Base-by-base conservation (phyloP, 495 filamentous ascomycete genomes). In the Penicillium turbatum region DNA sequence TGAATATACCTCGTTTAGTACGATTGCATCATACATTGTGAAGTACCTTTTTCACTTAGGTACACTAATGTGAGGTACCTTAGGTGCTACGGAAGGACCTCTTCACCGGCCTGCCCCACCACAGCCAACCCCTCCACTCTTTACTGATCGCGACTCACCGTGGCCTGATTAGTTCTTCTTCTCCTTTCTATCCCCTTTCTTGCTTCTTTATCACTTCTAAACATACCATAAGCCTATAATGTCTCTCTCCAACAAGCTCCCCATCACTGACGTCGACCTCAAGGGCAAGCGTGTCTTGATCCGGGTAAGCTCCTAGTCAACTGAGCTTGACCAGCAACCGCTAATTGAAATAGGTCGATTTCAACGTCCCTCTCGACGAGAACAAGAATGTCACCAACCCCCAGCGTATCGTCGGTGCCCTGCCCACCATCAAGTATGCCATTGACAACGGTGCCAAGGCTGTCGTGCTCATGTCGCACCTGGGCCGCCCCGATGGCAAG, bases 371-470 rank as follows among this genome's bases (percentile, higher is more conserved):
- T 59, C 89, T 97, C 68, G 89, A 97, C 68, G 81, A 78, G 57
- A 77, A 91, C 55, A 87, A 87, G 79, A 90, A 92, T n/a, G 82
- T 97, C 70, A 97, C 93, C 69, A 97, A 97, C 82, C 88, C 86
- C 72, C 95, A 97, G 75, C 92, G 93, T 74, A 97, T 99, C 63
- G 92, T 90, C 68, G 93, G 93, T 68, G 93, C 93, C 65, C 74
- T 97, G 61, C 93, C 95, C 65, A 96, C 93, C 56, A 97, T 99
- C 80, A 96, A 96, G 77, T 92, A 99, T 72, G 95, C 93, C 70
- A 79, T 92, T 67, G 90, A 97, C 61, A 69, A 97, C 76, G 88
- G 88, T 61, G 95, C 95, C 67, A 97, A 96, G 78, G 83, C 92
- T 48, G 90, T 99, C 32, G 79, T 97, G 66, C 82, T 99, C 68